These are phyloP conservation scores for Metschnikowia baotianmanensis DNA, from an alignment of 805 yeast genomes.

Conservation along the genomic window DNA sequence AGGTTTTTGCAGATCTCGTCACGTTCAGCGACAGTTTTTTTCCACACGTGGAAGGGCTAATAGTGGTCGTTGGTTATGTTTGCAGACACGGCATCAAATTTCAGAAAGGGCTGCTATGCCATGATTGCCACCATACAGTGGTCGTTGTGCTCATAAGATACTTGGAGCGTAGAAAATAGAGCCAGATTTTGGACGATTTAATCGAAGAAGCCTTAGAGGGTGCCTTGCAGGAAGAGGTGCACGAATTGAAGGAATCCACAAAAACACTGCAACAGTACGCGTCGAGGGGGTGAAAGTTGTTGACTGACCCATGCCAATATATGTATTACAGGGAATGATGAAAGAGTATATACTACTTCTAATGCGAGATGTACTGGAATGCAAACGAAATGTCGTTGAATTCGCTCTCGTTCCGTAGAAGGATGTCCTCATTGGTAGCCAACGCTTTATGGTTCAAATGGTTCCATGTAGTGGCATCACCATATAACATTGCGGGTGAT, in stretches of 20 bases:
- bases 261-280: not conserved
- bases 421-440: slow-evolving; percentile 66
- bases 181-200: too few species aligned
- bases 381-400: slow-evolving; percentile 76
- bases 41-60: too few species aligned
- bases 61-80: slow-evolving; percentile 62
- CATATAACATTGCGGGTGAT: slow-evolving; percentile 88
- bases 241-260: not conserved
- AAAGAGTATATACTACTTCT: not conserved
- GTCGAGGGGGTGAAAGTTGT: not conserved
- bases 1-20: too few species aligned
- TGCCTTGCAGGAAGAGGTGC: too few species aligned
- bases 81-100: slow-evolving; percentile 52
- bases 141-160: slow-evolving; percentile 41
- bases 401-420: slow-evolving; percentile 70
- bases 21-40: slow-evolving; percentile 61
- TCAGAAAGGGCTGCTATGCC: slow-evolving; percentile 53
- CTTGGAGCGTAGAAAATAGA: too few species aligned
- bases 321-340: not conserved
- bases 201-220: too few species aligned
- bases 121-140: slow-evolving; percentile 52
- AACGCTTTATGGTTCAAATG: slow-evolving; percentile 70
- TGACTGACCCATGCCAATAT: too few species aligned
- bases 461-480: slow-evolving; percentile 98
- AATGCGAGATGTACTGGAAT: slow-evolving; percentile 91